Evolutionary conservation across 768 basidiomycete genomes (phyloP).

Genomic region (Pisolithus orientalis): DNA sequence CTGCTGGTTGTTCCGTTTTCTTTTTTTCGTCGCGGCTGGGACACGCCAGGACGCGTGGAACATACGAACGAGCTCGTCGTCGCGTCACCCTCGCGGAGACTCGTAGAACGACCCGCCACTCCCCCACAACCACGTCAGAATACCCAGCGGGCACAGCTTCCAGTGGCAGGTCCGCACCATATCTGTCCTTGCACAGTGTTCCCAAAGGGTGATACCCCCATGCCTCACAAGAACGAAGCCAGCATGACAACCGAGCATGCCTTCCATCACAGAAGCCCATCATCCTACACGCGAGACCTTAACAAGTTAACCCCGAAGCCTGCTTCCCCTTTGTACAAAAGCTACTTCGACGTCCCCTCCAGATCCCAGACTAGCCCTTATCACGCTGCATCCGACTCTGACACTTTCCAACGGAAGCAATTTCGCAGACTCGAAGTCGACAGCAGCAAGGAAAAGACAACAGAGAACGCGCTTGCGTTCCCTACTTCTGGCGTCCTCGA

Average conservation of each 20-base stretch:
- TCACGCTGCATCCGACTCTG: conserved; percentile 18
- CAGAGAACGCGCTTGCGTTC: conserved; percentile 22
- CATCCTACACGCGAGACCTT: conserved; percentile 50
- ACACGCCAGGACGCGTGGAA: conserved; percentile 1
- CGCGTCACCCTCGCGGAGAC: not conserved
- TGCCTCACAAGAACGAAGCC: conserved; percentile 12
- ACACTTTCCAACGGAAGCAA: conserved; percentile 14
- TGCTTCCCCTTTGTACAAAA: conserved; percentile 14
- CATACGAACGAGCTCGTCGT: not conserved
- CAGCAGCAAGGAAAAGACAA: conserved; percentile 21
- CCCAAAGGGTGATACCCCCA: not conserved
- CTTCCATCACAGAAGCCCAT: conserved; percentile 52
- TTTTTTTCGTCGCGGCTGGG: conserved; percentile 6
- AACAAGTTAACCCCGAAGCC: conserved; percentile 20
- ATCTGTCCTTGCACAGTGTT: not conserved
- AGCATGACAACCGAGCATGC: conserved; percentile 25
- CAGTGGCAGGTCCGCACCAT: not conserved
- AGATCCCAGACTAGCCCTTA: conserved; percentile 33
- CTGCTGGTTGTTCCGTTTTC: not conserved
- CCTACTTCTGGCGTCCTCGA: conserved; percentile 21
- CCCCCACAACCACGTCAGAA: not conserved
- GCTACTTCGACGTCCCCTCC: conserved; percentile 45
- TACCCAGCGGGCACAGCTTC: not conserved
- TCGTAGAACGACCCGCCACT: not conserved
- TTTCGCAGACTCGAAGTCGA: conserved; percentile 21